These are phyloP conservation scores for Calonectria pseudoreteaudii DNA, from an alignment of 2,329 filamentous ascomycete species.

Conservation along the genomic window DNA sequence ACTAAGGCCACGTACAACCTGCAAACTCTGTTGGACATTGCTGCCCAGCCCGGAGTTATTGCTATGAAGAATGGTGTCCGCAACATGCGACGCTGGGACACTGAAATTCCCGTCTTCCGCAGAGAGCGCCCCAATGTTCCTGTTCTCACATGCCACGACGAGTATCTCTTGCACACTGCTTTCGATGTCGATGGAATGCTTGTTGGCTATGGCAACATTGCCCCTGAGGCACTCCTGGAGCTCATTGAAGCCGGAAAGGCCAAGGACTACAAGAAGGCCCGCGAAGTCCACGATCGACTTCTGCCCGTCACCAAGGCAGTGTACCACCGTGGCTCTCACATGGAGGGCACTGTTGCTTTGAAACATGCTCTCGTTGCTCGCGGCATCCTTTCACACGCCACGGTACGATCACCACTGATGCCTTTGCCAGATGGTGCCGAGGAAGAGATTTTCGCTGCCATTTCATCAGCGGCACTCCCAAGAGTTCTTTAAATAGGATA, in stretches of 20 bases:
- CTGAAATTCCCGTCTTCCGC: slow-evolving; percentile 65
- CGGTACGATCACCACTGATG: slow-evolving; percentile 61
- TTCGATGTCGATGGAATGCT: slow-evolving; percentile 66
- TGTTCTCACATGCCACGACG: slow-evolving; percentile 64
- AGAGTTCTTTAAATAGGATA: slow-evolving; percentile 28
- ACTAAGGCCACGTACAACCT: slow-evolving; percentile 65
- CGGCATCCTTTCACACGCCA: slow-evolving; percentile 62
- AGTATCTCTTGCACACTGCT: slow-evolving; percentile 63
- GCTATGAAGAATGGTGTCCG: slow-evolving; percentile 69
- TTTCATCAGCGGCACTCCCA: slow-evolving; percentile 44
- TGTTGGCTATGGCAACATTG: slow-evolving; percentile 66
- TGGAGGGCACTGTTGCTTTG: slow-evolving; percentile 65
- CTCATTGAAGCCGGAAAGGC: slow-evolving; percentile 63
- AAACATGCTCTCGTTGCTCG: slow-evolving; percentile 64
- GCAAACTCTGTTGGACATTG: slow-evolving; percentile 64
- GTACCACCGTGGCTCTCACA: slow-evolving; percentile 66
- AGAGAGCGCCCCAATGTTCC: slow-evolving; percentile 60
- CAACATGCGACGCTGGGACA: slow-evolving; percentile 69
- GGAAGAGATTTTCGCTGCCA: slow-evolving; percentile 55
- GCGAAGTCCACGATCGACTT: slow-evolving; percentile 62
- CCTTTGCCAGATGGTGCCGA: slow-evolving; percentile 57
- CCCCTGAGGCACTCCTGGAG: slow-evolving; percentile 61
- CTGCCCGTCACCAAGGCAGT: slow-evolving; percentile 65
- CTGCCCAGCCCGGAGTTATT: slow-evolving; percentile 63
- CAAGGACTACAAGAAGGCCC: slow-evolving; percentile 59